Conservation (phyloP, 352 stramenopile genomes). For the Phytophthora pinifolia region DNA sequence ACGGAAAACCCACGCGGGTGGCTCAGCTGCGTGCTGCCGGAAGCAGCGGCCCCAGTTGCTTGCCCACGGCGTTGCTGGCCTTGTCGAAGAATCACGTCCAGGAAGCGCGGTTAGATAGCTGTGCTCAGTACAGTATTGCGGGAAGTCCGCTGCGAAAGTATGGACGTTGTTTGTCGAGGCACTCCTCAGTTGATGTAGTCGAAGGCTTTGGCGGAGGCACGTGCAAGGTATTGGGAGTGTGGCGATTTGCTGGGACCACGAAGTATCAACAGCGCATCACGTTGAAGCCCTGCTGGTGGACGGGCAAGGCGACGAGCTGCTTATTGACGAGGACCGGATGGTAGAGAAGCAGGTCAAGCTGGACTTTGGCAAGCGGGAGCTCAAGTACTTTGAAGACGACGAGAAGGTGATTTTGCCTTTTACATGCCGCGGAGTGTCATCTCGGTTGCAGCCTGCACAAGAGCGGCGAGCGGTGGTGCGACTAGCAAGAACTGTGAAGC, state of each 20-base stretch:
- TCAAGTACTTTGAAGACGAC: not conserved
- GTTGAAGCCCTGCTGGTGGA: slow-evolving; percentile 4
- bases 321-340: slow-evolving; percentile 4
- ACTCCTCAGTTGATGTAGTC: not conserved
- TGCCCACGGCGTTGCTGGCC: slow-evolving; percentile 1
- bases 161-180: not conserved
- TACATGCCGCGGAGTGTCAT: not conserved
- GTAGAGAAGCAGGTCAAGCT: not conserved
- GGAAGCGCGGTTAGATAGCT: slow-evolving; percentile 1
- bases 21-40: not conserved
- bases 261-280: not conserved
- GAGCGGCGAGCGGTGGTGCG: not conserved
- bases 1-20: not conserved
- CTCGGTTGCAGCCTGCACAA: not conserved
- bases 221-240: not conserved
- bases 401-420: slow-evolving; percentile 1
- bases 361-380: not conserved
- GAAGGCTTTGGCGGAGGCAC: slow-evolving; percentile 1
- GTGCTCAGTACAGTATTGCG: not conserved
- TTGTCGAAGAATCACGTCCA: not conserved
- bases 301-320: not conserved
- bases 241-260: not conserved
- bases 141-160: not conserved
- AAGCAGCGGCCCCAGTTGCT: not conserved
- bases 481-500: slow-evolving; percentile 7